These are phyloP conservation scores for Kockiozyma suomiensis DNA, from an alignment of 805 yeast species.

Conservation along the genomic window DNA sequence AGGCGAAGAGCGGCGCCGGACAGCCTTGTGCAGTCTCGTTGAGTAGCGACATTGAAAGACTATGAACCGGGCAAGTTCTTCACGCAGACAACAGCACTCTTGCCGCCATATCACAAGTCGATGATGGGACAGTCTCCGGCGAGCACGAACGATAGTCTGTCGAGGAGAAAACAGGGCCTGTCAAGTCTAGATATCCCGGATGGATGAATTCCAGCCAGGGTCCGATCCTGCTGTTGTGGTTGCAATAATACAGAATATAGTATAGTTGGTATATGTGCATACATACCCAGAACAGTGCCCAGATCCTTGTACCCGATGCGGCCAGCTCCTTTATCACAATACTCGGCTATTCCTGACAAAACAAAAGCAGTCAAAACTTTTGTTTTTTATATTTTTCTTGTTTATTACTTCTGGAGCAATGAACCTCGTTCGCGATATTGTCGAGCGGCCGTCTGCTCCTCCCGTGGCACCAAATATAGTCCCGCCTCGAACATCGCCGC, in stretches of 20 bases:
- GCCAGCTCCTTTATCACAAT: neutral
- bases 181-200: no score
- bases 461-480: neutral
- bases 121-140: neutral
- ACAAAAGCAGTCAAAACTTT: neutral
- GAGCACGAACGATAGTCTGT: no score
- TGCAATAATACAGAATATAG: no score
- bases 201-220: no score
- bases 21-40: slow-evolving; percentile 25
- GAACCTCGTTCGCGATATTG: slow-evolving; percentile 24
- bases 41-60: neutral
- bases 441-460: slow-evolving; percentile 17
- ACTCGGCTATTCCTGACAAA: no score
- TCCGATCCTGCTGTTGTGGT: no score
- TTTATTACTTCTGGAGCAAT: neutral
- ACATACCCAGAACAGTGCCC: neutral
- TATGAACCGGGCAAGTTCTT: no score
- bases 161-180: no score
- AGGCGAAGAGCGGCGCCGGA: slow-evolving; percentile 20
- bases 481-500: neutral
- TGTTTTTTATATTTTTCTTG: no score
- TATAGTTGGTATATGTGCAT: no score
- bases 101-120: neutral
- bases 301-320: neutral
- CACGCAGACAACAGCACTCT: neutral